Evolutionary conservation across 352 stramenopile genomes (phyloP), one percentile per base, ranked within the genome.

Genomic region (Peronosclerospora sorghi): DNA sequence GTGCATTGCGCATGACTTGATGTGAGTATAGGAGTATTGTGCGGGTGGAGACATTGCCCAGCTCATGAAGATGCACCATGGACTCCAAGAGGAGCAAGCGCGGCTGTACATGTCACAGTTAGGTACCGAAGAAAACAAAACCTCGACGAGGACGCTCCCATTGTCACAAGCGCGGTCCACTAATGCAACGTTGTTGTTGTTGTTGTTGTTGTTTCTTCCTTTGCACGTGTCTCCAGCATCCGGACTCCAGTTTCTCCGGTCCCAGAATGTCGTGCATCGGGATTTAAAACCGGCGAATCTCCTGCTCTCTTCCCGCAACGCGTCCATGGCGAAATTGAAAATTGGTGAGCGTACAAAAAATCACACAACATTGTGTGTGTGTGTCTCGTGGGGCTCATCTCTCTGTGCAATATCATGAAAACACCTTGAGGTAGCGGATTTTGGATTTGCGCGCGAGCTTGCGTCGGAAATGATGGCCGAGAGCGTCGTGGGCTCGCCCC

Each of bases 221-320:
- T 5, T 27, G n/a, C n/a, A n/a, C n/a, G n/a, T 38, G 12, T 21
- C 17, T 58, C 27, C 35, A 83, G 76, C 76, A 3, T 80, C 76
- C 4, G 76, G 76, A 0, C 35, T 88, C 21, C 73, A 84, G 49
- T 88, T 88, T 45, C 56, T 88, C 4, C 71, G 62, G 13, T 84
- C 74, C 14, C 73, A 85, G 41, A 80, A 83, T 38, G 73, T 88
- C 12, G 74, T 88, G 10, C 76, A 88, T 45, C 66, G 76, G 13
- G 76, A 88, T 49, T 24, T 88, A 12, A 88, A 88, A 43, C 76
- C 76, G 24, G 76, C 76, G 5, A 88, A 88, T 36, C 45, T 88
- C 41, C 37, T 88, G 37, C 44, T 88, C 14, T 84, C 73, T 8
- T 85, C 71, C 7, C 78, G 75, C 27, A 86, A 88, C 38, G 34